Base-by-base conservation (phyloP, 768 basidiomycete genomes). In the Amanita rimosa region DNA sequence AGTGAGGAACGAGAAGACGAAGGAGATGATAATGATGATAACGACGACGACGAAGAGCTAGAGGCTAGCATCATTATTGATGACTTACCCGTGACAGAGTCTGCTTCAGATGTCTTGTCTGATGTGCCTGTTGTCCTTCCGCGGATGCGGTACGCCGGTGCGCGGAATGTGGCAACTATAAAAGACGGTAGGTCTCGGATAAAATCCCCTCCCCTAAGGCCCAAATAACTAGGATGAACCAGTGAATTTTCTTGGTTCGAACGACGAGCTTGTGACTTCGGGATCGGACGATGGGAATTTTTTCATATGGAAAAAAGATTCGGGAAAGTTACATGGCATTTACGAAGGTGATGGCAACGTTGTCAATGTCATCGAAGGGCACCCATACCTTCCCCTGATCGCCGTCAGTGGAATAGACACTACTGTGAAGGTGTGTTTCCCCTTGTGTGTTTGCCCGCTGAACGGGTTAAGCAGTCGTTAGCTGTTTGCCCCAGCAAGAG, bases 281-380 rank as follows among this genome's bases (percentile, higher is more conserved):
- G 91, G 91, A 6, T 89, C 85, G 3, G 91, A 95, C 57, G 89
- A 92, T 54, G 86, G 86, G 1, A 81, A 87, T 59, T 82, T 85
- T 62, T 95, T 95, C 60, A 69, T 93, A 11, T 95, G 91, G 91
- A 69, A 77, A 52, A 93, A 93, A 58, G 62, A 65, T 14, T 73
- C 73, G 13, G 82, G 79, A 0, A 62, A 62, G 10, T 62, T 93
- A 8, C 76, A 79, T 47, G 86, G 84, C 11, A 79, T 95, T 39
- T 80, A 87, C 55, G 87, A 93, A 67, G 91, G 90, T 31, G 91
- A 95, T 55, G 71, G 74, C 19, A 73, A 66, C 44, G 78, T 92
- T 2, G 91, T 93, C 13, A 95, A 94, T 60, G 85, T 85, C 57
- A 77, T 95, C 46, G 90, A 93, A 63, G 79, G 78, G 0, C 89